A percentile compares a stretch with the other conserved stretches of the same genome.
Conservation (phyloP, 345 rosid species). For the Brassica incana region DNA sequence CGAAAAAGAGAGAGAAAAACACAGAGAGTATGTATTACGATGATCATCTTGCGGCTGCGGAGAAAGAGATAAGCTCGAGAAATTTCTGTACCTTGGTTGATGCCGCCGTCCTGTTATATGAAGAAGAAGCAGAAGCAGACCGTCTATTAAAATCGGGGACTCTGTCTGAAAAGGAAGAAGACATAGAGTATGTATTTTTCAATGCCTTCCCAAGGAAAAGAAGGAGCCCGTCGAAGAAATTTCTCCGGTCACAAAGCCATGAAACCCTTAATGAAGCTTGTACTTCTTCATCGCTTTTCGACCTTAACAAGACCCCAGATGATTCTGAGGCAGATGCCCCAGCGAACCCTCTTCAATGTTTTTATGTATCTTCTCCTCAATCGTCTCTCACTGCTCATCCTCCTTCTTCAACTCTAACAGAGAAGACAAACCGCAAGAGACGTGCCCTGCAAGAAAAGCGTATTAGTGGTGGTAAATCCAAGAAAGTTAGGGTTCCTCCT, state of each 20-base stretch:
- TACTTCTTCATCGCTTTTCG: background rate
- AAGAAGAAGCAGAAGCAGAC: background rate
- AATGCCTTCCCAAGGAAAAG: background rate
- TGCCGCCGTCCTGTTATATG: background rate
- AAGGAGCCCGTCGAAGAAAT: background rate
- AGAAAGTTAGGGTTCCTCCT: conserved; percentile 9
- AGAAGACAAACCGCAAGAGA: conserved; percentile 8
- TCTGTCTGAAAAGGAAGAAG: background rate
- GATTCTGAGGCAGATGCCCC: background rate
- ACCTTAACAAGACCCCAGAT: background rate
- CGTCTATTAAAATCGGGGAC: background rate
- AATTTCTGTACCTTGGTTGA: conserved; percentile 11
- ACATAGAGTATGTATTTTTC: background rate
- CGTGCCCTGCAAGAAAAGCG: background rate
- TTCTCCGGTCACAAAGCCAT: background rate
- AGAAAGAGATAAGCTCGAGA: background rate
- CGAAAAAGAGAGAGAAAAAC: background rate
- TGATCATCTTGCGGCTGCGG: background rate
- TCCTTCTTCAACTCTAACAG: background rate
- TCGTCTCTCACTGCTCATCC: background rate
- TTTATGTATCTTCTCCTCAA: background rate
- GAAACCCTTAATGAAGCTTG: background rate
- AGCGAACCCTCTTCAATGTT: background rate
- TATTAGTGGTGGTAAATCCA: background rate
- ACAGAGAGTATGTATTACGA: background rate